Percentiles rank a stretch among this genome's conserved stretches.
phyloP scores from a whole-genome alignment of 192 early-diverging fungal genomes.

The Coemansia sp. region DNA sequence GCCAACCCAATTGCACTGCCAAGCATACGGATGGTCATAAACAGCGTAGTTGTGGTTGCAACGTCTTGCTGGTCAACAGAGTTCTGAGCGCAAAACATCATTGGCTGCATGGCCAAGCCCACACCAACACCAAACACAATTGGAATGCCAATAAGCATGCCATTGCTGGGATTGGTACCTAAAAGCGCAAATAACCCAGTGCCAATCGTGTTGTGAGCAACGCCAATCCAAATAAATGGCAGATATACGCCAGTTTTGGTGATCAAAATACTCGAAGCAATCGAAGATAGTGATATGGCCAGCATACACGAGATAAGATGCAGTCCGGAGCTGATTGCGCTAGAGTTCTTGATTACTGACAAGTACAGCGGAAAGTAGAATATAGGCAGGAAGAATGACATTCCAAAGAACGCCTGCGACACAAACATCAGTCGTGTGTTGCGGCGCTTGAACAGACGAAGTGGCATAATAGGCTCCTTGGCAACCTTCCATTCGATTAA shows the following conservation, averaged over 20 bases:
- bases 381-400: constrained; percentile 55
- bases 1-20: constrained; percentile 61
- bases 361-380: constrained; percentile 68
- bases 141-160: constrained; percentile 63
- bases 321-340: constrained; percentile 71
- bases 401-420: constrained; percentile 23
- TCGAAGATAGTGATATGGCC: constrained; percentile 61
- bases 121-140: constrained; percentile 70
- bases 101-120: constrained; percentile 68
- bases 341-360: constrained; percentile 63
- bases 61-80: constrained; percentile 59
- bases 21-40: constrained; percentile 62
- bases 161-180: constrained; percentile 45
- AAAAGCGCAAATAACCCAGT: constrained; percentile 59
- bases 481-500: constrained; percentile 57
- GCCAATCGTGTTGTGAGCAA: constrained; percentile 59
- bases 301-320: constrained; percentile 72
- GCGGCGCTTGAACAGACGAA: constrained; percentile 57
- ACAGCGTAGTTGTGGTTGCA: constrained; percentile 65
- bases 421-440: constrained; percentile 28
- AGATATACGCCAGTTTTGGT: constrained; percentile 61
- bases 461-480: constrained; percentile 64
- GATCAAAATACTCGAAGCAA: constrained; percentile 63
- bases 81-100: constrained; percentile 66
- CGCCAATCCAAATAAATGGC: constrained; percentile 64